A percentile compares a stretch with the other conserved stretches of the same genome.
phyloP scores from a whole-genome alignment of 2,329 filamentous ascomycete genomes.

The Cladosporium sp. region DNA sequence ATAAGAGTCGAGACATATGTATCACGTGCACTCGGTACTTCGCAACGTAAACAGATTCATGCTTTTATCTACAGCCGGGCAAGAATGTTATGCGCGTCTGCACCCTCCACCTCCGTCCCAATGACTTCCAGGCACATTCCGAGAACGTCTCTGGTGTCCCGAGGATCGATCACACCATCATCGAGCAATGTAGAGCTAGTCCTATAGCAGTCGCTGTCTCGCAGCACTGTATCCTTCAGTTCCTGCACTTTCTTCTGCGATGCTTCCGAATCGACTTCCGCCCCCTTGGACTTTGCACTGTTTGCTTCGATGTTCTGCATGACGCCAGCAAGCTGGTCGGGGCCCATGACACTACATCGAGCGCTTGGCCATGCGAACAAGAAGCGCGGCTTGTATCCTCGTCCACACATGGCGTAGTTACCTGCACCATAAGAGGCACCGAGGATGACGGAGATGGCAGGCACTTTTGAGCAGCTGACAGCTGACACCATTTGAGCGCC shows the following conservation, averaged over 20 bases:
- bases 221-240: neutral
- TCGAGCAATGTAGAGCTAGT: constrained; percentile 6
- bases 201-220: constrained; percentile 11
- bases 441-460: constrained; percentile 48
- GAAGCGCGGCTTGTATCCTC: constrained; percentile 45
- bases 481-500: constrained; percentile 49
- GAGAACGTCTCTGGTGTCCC: neutral
- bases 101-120: neutral
- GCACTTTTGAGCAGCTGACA: constrained; percentile 46
- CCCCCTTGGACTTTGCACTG: constrained; percentile 10
- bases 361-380: constrained; percentile 40
- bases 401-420: constrained; percentile 51
- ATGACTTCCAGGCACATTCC: neutral
- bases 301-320: constrained; percentile 17
- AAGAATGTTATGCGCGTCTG: neutral
- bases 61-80: neutral
- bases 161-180: neutral
- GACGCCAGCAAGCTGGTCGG: constrained; percentile 20
- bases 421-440: constrained; percentile 50
- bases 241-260: neutral
- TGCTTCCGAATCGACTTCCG: neutral
- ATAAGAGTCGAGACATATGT: too few relatives aligned
- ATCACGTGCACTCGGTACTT: too few relatives aligned
- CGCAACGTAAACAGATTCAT: too few relatives aligned
- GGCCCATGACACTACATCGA: constrained; percentile 20